phyloP scores from a whole-genome alignment of 1,284 basidiomycete species.

The Ceratobasidium sp. region DNA sequence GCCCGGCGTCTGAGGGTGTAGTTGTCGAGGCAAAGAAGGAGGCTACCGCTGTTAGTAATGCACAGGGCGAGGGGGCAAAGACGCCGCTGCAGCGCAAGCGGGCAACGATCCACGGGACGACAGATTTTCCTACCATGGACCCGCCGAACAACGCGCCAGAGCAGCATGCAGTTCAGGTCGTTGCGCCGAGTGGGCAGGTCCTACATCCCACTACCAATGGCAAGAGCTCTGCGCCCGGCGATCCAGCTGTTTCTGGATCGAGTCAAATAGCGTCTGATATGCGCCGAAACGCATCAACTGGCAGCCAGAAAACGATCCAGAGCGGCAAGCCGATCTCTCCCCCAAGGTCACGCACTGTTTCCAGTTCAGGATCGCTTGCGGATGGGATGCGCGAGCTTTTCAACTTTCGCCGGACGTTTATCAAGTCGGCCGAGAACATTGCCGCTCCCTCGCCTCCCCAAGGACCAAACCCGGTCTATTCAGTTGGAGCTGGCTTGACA shows the following conservation, averaged over 20 bases:
- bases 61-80: constrained; percentile 2
- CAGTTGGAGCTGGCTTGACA: constrained; percentile 28
- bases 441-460: neutral
- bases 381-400: constrained; percentile 30
- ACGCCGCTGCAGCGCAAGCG: constrained; percentile 37
- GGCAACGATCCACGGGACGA: constrained; percentile 35
- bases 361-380: constrained; percentile 33
- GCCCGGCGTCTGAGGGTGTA: neutral
- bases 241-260: neutral
- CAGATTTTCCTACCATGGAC: constrained; percentile 14
- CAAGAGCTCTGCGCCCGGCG: neutral
- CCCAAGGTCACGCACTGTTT: constrained; percentile 29
- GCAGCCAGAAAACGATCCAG: neutral
- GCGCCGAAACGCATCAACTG: constrained; percentile 6
- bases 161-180: constrained; percentile 13
- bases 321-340: constrained; percentile 20
- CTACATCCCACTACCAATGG: neutral
- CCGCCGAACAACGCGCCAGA: constrained; percentile 14
- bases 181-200: constrained; percentile 3
- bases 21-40: neutral
- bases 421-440: constrained; percentile 34
- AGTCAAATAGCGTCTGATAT: neutral
- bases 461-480: constrained; percentile 11
- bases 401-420: constrained; percentile 1
- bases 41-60: neutral